Conservation (phyloP, 2,329 filamentous ascomycete genomes). For the Apiospora arundinis region DNA sequence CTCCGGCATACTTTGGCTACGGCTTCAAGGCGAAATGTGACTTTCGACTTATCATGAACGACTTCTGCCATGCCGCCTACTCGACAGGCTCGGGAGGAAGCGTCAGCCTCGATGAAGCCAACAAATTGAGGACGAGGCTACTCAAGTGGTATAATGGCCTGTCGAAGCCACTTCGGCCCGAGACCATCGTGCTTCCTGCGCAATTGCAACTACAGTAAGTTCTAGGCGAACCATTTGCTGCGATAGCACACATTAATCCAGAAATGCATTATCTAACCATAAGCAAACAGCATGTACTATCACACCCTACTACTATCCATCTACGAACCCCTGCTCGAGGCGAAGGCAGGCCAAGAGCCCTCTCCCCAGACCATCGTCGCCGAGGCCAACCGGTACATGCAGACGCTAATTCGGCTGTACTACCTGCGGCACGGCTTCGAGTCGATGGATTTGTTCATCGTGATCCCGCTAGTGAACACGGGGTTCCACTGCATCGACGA, state of each 20-base stretch:
- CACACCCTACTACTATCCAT: constrained; percentile 35
- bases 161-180: not conserved
- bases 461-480: constrained; percentile 41
- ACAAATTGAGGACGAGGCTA: not conserved
- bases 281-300: constrained; percentile 31
- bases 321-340: constrained; percentile 34
- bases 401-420: constrained; percentile 43
- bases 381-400: constrained; percentile 36
- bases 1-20: constrained; percentile 35
- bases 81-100: not conserved
- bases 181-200: not conserved
- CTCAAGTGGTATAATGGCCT: not conserved
- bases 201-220: not conserved
- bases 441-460: constrained; percentile 35
- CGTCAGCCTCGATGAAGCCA: not conserved
- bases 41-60: constrained; percentile 37
- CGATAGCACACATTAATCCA: too few species aligned
- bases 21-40: constrained; percentile 38
- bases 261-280: not conserved
- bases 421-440: constrained; percentile 45
- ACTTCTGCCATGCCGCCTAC: constrained; percentile 32
- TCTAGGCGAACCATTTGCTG: not conserved
- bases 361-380: constrained; percentile 32
- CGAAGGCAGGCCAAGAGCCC: constrained; percentile 11
- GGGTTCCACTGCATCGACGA: constrained; percentile 37